Percentiles rank a stretch among this genome's conserved stretches.
Conservation (phyloP, 1,284 basidiomycete genomes). For the Bjerkandera adusta region DNA sequence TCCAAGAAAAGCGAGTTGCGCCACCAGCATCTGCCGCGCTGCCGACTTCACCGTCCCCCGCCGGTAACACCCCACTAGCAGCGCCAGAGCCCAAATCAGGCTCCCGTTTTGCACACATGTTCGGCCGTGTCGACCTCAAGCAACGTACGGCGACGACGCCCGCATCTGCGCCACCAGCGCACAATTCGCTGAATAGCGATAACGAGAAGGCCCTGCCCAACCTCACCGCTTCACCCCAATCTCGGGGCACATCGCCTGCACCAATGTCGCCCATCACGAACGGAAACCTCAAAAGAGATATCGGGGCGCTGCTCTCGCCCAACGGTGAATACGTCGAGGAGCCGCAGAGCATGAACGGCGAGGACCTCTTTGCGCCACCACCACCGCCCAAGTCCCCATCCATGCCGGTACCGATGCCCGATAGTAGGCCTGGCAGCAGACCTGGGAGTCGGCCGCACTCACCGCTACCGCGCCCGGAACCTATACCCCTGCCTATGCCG, state of each 20-base stretch:
- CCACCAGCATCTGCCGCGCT: too few relatives aligned
- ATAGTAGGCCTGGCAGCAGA: background rate
- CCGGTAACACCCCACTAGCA: slow-evolving; percentile 15
- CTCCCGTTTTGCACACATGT: slow-evolving; percentile 15
- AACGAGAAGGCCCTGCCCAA: slow-evolving; percentile 13
- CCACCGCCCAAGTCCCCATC: background rate
- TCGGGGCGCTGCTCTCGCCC: slow-evolving; percentile 7
- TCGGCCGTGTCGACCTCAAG: slow-evolving; percentile 9
- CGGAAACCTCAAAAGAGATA: slow-evolving; percentile 1
- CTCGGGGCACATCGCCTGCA: slow-evolving; percentile 13
- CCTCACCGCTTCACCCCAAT: slow-evolving; percentile 11
- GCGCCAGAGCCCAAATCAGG: slow-evolving; percentile 11
- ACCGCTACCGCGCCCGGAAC: slow-evolving; percentile 5
- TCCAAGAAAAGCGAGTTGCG: slow-evolving; percentile 66
- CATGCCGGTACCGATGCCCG: background rate
- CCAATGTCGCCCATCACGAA: slow-evolving; percentile 8
- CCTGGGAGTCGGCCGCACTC: slow-evolving; percentile 1
- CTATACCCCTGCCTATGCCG: slow-evolving; percentile 4
- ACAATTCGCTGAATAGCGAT: slow-evolving; percentile 3
- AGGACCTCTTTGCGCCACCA: background rate
- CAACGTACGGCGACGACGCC: slow-evolving; percentile 5
- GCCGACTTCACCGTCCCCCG: slow-evolving; percentile 21
- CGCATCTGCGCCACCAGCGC: slow-evolving; percentile 2
- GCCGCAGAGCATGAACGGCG: slow-evolving; percentile 7
- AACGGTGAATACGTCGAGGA: slow-evolving; percentile 15